These are phyloP conservation scores for Volvox carteri DNA, from an alignment of 163 green algal genomes.

Conservation along the genomic window DNA sequence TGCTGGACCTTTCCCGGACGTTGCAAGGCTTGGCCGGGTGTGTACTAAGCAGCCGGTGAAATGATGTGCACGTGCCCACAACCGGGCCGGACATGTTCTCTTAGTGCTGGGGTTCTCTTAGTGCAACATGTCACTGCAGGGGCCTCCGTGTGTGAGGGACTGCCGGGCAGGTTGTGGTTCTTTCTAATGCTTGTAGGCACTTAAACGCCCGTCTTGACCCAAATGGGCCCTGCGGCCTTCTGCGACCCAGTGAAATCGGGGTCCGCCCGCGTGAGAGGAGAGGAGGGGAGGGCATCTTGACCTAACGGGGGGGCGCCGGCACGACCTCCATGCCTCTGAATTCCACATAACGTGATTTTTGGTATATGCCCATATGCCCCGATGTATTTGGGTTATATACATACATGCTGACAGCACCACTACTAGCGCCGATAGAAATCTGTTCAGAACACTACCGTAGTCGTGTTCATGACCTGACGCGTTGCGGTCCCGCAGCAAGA, in stretches of 20 bases:
- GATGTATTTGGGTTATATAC: neutral
- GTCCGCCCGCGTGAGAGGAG: too few relatives aligned
- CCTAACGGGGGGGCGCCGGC: too few relatives aligned
- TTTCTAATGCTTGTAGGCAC: neutral
- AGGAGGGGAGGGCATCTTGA: too few relatives aligned
- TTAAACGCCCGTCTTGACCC: too few relatives aligned
- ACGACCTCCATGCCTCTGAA: too few relatives aligned
- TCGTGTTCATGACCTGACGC: neutral
- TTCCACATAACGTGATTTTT: neutral
- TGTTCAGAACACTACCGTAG: neutral
- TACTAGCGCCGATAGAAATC: too few relatives aligned
- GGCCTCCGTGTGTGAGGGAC: neutral
- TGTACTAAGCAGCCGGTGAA: neutral
- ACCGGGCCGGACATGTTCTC: too few relatives aligned
- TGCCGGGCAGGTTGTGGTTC: neutral
- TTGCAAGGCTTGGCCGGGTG: conserved; percentile 30
- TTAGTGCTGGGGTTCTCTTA: neutral
- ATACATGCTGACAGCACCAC: too few relatives aligned
- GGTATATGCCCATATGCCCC: neutral
- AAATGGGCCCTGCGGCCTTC: too few relatives aligned
- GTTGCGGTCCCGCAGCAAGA: neutral
- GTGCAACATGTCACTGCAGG: neutral
- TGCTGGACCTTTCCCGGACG: neutral
- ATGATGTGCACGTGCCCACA: too few relatives aligned
- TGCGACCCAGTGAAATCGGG: too few relatives aligned